These are phyloP conservation scores for Phytophthora macrochlamydospora DNA, from an alignment of 352 stramenopile genomes.

Conservation along the genomic window DNA sequence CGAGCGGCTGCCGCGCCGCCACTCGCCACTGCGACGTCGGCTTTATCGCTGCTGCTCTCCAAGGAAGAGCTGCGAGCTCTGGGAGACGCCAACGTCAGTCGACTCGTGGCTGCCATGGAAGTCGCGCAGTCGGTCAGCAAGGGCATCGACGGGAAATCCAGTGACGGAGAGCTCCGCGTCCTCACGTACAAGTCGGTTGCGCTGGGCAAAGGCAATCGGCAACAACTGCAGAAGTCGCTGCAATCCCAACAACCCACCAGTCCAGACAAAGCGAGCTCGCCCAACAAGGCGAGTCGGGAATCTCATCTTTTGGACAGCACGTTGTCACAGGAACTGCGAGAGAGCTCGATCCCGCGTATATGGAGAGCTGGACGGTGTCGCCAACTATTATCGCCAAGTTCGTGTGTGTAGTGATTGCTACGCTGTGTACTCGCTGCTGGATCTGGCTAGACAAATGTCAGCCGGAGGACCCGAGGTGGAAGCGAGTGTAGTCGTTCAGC, in stretches of 20 bases:
- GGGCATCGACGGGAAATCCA: slow-evolving; percentile 9
- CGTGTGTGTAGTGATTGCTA: slow-evolving; percentile 87
- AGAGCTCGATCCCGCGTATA: slow-evolving; percentile 51
- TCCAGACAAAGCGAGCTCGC: slow-evolving; percentile 9
- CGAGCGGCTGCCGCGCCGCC: slow-evolving; percentile 17
- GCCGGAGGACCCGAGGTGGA: slow-evolving; percentile 10
- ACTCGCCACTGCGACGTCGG: slow-evolving; percentile 32
- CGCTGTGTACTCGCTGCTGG: slow-evolving; percentile 86
- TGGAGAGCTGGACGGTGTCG: slow-evolving; percentile 58
- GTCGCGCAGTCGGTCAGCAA: slow-evolving; percentile 30
- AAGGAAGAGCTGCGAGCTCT: slow-evolving; percentile 47
- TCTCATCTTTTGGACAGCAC: slow-evolving; percentile 57
- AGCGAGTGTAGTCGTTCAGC: slow-evolving; percentile 18
- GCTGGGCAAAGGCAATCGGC: slow-evolving; percentile 63
- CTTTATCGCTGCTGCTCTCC: slow-evolving; percentile 59
- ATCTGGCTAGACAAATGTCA: slow-evolving; percentile 59
- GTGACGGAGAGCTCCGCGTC: slow-evolving; percentile 43
- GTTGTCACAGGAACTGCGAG: slow-evolving; percentile 54
- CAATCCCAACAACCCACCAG: slow-evolving; percentile 12
- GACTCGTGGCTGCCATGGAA: slow-evolving; percentile 45
- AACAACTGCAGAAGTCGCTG: slow-evolving; percentile 37
- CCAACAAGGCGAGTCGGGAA: neutral
- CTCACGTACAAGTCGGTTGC: slow-evolving; percentile 85
- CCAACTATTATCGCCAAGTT: slow-evolving; percentile 86
- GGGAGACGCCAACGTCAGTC: slow-evolving; percentile 39